These are phyloP conservation scores for Skeletonema potamos DNA, from an alignment of 108 stramenopile genomes.

Conservation along the genomic window DNA sequence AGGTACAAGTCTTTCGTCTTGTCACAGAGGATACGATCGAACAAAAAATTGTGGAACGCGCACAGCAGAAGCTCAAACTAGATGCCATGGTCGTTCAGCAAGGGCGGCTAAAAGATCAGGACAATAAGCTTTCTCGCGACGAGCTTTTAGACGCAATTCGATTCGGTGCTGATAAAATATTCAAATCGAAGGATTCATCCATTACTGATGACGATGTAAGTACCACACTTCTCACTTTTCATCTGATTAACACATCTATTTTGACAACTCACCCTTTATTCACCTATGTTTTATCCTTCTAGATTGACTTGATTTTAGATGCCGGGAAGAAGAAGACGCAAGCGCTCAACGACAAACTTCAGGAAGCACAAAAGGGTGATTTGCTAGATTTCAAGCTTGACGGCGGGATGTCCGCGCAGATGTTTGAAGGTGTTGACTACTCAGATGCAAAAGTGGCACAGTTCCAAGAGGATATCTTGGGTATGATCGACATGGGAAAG, in stretches of 20 bases:
- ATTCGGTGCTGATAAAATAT: constrained; percentile 98
- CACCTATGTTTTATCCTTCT: neutral
- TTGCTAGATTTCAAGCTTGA: constrained; percentile 97
- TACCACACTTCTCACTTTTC: neutral
- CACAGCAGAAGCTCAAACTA: constrained; percentile 99
- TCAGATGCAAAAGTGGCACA: constrained; percentile 59
- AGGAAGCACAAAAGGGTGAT: constrained; percentile 95
- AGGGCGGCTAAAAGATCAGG: constrained; percentile 73
- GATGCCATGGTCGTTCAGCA: constrained; percentile 98
- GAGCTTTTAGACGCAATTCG: constrained; percentile 89
- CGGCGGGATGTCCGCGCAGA: constrained; percentile 82
- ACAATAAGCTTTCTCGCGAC: constrained; percentile 69
- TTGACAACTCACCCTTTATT: neutral
- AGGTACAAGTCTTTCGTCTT: constrained; percentile 95
- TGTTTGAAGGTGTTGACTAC: constrained; percentile 98
- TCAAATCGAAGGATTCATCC: constrained; percentile 86
- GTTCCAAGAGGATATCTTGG: constrained; percentile 66
- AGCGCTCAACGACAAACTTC: constrained; percentile 91
- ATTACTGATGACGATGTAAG: constrained; percentile 94
- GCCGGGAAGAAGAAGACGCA: constrained; percentile 87
- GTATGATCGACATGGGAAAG: constrained; percentile 92
- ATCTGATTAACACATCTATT: neutral
- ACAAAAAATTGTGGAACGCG: constrained; percentile 99
- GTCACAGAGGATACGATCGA: constrained; percentile 98
- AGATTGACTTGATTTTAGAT: constrained; percentile 85